A percentile compares a stretch with the other conserved stretches of the same genome.
Evolutionary conservation across 2,329 filamentous ascomycete genomes (phyloP).

Genomic region (Alternaria postmessia): DNA sequence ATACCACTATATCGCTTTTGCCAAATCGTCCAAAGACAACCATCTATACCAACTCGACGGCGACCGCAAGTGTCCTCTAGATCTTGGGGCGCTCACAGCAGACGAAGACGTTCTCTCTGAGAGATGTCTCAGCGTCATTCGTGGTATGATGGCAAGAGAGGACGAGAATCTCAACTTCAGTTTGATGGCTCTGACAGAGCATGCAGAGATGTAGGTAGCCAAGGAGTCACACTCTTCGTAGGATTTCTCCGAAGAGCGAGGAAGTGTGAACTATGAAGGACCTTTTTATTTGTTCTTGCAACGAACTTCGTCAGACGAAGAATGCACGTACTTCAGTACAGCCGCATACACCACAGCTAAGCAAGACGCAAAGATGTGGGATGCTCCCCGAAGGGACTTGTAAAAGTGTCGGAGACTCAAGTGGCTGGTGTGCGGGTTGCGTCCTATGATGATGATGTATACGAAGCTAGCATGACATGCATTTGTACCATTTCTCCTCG

Average conservation of each 20-base stretch:
- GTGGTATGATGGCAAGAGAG: slow-evolving; percentile 27
- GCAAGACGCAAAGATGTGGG: slow-evolving; percentile 58
- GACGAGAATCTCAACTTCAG: slow-evolving; percentile 36
- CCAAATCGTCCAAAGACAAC: slow-evolving; percentile 34
- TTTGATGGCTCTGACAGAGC: slow-evolving; percentile 40
- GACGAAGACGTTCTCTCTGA: slow-evolving; percentile 36
- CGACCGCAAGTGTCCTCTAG: slow-evolving; percentile 40
- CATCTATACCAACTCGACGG: slow-evolving; percentile 44
- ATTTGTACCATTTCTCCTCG: neutral
- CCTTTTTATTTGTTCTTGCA: slow-evolving; percentile 58
- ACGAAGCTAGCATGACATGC: neutral
- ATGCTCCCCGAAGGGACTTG: slow-evolving; percentile 59
- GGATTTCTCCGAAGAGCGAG: slow-evolving; percentile 55
- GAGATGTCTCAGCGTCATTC: slow-evolving; percentile 30
- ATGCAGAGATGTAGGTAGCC: slow-evolving; percentile 56
- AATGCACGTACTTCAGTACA: slow-evolving; percentile 49
- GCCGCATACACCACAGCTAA: slow-evolving; percentile 54
- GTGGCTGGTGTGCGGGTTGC: slow-evolving; percentile 56
- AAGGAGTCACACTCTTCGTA: slow-evolving; percentile 62
- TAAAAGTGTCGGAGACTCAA: slow-evolving; percentile 53
- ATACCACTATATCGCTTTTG: slow-evolving; percentile 46
- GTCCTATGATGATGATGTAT: neutral
- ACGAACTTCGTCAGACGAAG: slow-evolving; percentile 28
- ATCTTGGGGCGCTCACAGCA: slow-evolving; percentile 35
- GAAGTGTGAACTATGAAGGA: slow-evolving; percentile 65